Percentiles rank a stretch among this genome's conserved stretches.
Conservation (phyloP, 208 protist species). For the Leishmania turanica region DNA sequence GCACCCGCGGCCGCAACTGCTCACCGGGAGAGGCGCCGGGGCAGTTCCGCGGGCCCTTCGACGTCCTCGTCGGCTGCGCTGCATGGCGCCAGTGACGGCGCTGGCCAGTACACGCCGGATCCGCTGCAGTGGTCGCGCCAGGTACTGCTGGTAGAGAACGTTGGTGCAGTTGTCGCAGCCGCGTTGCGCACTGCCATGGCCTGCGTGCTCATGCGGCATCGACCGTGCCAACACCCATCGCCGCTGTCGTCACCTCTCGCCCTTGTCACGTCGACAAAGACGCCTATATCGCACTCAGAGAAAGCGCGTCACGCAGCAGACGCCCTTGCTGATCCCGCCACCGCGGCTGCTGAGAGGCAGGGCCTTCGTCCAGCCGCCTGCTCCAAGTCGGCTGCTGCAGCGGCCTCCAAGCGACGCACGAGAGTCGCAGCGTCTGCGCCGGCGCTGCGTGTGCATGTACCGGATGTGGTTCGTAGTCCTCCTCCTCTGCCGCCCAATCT, state of each 20-base stretch:
- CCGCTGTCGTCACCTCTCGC: neutral
- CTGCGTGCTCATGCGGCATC: conserved; percentile 18
- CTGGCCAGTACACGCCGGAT: conserved; percentile 22
- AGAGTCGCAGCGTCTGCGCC: neutral
- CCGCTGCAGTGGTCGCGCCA: conserved; percentile 54
- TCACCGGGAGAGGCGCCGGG: neutral
- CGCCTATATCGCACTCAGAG: neutral
- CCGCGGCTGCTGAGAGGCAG: neutral
- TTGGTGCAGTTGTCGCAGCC: conserved; percentile 41
- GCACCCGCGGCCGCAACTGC: neutral
- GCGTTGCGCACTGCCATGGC: conserved; percentile 34
- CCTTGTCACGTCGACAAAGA: neutral
- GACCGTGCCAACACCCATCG: neutral
- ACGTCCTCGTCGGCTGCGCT: neutral
- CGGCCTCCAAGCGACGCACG: neutral
- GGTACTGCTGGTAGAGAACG: conserved; percentile 57
- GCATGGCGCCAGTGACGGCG: neutral
- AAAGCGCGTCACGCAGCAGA: neutral
- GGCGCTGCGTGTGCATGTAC: conserved; percentile 9
- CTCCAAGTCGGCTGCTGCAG: neutral
- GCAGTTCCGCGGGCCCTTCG: neutral
- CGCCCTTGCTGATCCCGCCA: neutral
- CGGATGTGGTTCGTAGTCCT: conserved; percentile 5
- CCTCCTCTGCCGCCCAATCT: conserved; percentile 18
- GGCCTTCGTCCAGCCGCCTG: neutral